Base-by-base conservation (phyloP, 1,284 basidiomycete genomes). In the Athelia sp. region DNA sequence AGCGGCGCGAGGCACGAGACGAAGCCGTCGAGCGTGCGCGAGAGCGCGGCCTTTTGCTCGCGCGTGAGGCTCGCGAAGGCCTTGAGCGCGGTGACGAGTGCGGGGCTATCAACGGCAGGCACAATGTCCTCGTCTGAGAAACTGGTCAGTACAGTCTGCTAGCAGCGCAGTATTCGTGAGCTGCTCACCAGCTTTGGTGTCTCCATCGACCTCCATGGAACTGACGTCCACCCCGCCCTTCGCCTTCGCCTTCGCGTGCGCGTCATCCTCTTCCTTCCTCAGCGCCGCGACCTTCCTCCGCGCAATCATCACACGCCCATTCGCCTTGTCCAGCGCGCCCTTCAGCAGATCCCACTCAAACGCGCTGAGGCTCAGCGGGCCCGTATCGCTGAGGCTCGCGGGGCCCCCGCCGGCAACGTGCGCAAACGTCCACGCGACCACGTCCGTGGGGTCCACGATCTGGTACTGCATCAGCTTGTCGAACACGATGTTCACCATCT, bases 391-490 rank as follows among this genome's bases (percentile, higher is more conserved):
- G 68, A 50, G 40, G 65, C 59, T n/a, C n/a, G n/a, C n/a, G n/a
- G n/a, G 26, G 55, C 58, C 62, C 53, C 40, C 62, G 56, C 45
- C 61, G 48, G 58, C 70, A 36, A 73, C 75, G 54, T 78, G 73
- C 43, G 70, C 64, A 65, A 99, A 98, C 15, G 89, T 81, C 84
- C 92, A 98, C 3, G 72, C 73, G 47, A 98, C 85, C 14, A 98
- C 88, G 61, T 99, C 95, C 14, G 86, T 82, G 0, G 95, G 93
- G 61, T 98, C 94, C 24, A 99, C 87, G 50, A 99, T 90, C 61
- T 97, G 91, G 68, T 99, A 99, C 68, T 99, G 96, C 79, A 99
- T 89, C 54, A 98, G 74, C 72, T 99, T 99, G 75, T 98, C 97
- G 54, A 96, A 85, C 4, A 98, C 94, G 60, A 99, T 92, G 18